These are phyloP conservation scores for Sporothrix globosa DNA, from an alignment of 2,329 filamentous ascomycete species.

Conservation along the genomic window DNA sequence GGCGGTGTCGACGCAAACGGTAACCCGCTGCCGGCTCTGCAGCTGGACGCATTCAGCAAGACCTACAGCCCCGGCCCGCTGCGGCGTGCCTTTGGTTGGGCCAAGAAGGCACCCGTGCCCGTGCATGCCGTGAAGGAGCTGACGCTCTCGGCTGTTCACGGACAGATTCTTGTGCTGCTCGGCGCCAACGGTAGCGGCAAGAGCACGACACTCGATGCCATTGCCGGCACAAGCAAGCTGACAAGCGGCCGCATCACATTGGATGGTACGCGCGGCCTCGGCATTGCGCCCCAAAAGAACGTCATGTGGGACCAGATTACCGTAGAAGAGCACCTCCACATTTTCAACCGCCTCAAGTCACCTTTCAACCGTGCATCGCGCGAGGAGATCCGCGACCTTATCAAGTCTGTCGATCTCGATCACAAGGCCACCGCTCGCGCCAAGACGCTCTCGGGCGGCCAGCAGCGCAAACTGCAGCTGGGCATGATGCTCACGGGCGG, in stretches of 20 bases:
- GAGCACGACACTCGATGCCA: constrained; percentile 84
- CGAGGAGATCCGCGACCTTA: constrained; percentile 64
- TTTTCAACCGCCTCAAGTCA: constrained; percentile 83
- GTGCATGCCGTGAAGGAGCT: constrained; percentile 80
- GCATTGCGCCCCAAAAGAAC: constrained; percentile 90
- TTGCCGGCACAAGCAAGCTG: constrained; percentile 78
- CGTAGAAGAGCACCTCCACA: constrained; percentile 78
- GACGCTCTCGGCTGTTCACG: constrained; percentile 69
- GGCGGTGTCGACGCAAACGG: constrained; percentile 38
- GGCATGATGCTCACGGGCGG: constrained; percentile 96
- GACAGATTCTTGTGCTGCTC: constrained; percentile 82
- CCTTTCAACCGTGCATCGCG: constrained; percentile 58
- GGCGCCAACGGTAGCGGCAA: constrained; percentile 92
- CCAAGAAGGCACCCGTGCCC: constrained; percentile 58
- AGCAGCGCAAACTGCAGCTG: constrained; percentile 89
- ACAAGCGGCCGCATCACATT: constrained; percentile 77
- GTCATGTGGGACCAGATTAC: constrained; percentile 90
- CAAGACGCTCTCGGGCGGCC: constrained; percentile 82
- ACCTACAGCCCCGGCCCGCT: constrained; percentile 70
- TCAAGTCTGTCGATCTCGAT: constrained; percentile 72
- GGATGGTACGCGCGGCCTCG: constrained; percentile 76
- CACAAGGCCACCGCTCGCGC: constrained; percentile 73
- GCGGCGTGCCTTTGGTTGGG: constrained; percentile 54
- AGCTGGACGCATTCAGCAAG: constrained; percentile 75
- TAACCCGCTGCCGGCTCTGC: constrained; percentile 59